Percentiles rank a stretch among this genome's conserved stretches.
Conservation (phyloP, 140 eudicot species). For the Bidens hawaiensis region DNA sequence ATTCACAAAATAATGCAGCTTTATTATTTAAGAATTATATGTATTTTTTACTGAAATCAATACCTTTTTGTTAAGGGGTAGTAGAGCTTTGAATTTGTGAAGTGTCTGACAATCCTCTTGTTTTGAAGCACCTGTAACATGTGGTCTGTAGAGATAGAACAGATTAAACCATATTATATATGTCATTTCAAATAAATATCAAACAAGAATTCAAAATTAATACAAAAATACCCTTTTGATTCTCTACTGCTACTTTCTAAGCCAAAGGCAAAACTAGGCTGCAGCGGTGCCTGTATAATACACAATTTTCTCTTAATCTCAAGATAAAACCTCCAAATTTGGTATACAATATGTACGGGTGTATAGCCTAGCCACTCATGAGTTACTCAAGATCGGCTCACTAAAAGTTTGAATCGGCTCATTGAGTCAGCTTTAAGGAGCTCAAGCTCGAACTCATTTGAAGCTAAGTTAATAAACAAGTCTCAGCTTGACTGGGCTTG, state of each 20-base stretch:
- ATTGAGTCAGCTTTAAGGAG: too few relatives aligned
- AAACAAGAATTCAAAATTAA: conserved; percentile 14
- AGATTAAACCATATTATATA: neutral
- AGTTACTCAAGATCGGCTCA: too few relatives aligned
- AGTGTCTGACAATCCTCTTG: conserved; percentile 37
- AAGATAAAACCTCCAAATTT: conserved; percentile 4
- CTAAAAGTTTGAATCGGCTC: too few relatives aligned
- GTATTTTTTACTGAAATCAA: neutral
- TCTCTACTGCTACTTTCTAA: conserved; percentile 35
- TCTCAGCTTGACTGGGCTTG: too few relatives aligned
- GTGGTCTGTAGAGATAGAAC: conserved; percentile 33
- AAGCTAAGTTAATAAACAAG: too few relatives aligned
- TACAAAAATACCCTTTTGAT: conserved; percentile 38
- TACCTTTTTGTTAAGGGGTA: conserved; percentile 84
- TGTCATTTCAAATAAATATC: neutral
- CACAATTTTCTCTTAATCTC: neutral
- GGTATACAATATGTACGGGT: neutral
- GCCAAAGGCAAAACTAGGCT: conserved; percentile 26
- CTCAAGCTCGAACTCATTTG: too few relatives aligned
- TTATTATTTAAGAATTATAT: neutral
- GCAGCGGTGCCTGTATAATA: conserved; percentile 46
- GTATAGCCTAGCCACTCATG: too few relatives aligned
- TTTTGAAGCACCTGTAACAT: conserved; percentile 31
- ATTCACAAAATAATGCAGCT: conserved; percentile 12
- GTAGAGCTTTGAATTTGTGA: too few relatives aligned